Evolutionary conservation across 106 monocot genomes (phyloP).

Genomic region (Acorus gramineus): DNA sequence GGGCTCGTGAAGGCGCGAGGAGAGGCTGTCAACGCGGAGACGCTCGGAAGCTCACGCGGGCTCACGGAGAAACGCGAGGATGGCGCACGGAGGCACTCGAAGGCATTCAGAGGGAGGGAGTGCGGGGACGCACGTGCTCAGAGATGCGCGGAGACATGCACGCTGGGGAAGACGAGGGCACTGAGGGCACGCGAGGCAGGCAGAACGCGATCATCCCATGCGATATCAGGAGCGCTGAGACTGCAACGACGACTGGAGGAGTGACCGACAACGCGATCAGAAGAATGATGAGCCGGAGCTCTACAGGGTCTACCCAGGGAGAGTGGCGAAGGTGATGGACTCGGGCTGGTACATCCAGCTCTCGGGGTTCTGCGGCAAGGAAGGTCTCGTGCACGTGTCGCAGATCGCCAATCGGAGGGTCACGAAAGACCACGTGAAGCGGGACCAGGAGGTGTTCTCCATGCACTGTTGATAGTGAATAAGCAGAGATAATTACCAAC

Average conservation of each 20-base stretch:
- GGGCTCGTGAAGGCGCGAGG: too few species aligned
- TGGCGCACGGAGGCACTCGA: too few species aligned
- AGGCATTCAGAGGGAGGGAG: too few species aligned
- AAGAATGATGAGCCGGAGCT: slow-evolving; percentile 47
- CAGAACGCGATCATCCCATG: too few species aligned
- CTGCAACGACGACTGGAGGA: slow-evolving; percentile 3
- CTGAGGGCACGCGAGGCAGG: too few species aligned
- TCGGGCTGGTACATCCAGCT: slow-evolving; percentile 82
- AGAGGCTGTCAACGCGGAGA: too few species aligned
- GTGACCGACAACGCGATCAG: slow-evolving; percentile 16
- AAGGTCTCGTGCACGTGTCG: slow-evolving; percentile 82
- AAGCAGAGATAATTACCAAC: slow-evolving; percentile 50
- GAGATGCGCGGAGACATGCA: too few species aligned
- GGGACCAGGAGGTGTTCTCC: slow-evolving; percentile 74
- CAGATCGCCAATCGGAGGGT: slow-evolving; percentile 68
- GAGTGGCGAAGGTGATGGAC: slow-evolving; percentile 84
- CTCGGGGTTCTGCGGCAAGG: slow-evolving; percentile 47
- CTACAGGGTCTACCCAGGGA: slow-evolving; percentile 63
- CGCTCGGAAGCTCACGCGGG: too few species aligned
- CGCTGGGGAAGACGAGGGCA: too few species aligned
- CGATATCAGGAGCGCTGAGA: neutral
- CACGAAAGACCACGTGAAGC: slow-evolving; percentile 59
- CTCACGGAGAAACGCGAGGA: too few species aligned
- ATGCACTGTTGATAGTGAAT: slow-evolving; percentile 1
- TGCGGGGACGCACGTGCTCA: too few species aligned